Base-by-base conservation (phyloP, 2,329 filamentous ascomycete genomes). In the Ophiocordyceps sinensis region DNA sequence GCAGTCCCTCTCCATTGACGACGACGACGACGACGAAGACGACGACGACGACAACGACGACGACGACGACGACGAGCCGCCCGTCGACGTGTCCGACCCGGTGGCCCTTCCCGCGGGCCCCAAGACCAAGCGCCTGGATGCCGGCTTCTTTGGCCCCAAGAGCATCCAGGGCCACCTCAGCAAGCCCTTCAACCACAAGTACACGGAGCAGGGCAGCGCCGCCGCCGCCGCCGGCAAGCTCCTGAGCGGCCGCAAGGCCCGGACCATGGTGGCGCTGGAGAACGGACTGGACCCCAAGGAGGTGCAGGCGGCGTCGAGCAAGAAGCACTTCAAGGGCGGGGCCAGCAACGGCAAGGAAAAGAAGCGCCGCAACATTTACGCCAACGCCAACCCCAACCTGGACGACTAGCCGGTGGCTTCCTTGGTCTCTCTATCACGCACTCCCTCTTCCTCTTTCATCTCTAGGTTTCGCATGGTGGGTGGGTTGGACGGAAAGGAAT, bases 251-350 rank as follows among this genome's bases (percentile, higher is more conserved):
- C 73, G 91, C 45, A 98, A 98, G 62, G 75, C 85, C 39, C 78
- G 79, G 54, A 71, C 81, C 32, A 76, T 95, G 68, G 68, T 85
- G 39, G 89, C 89, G 11, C 56, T 95, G 46, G 86, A 95, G 65
- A 85, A 81, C 44, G 84, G 85, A 13, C 60, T 96, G 30, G 87
- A 95, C 53, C 80, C 84, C 1, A 81, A 79, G 44, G 89, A 95
- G 43, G 64, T 91, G 49, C 66, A 70, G 60, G 53, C 73, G 43
- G 68, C 68, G 43, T 68, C 68, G 40, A 74, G 79, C 43, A 98
- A 98, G 76, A 96, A 95, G 68, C 91, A 98, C 63, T 91, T 86
- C 62, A 94, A 94, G 66, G 81, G 75, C n/a, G 77, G 78, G 34
- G 73, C 75, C 47, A 78, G 71, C 60, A 73, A 69, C 36, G 60